Evolutionary conservation across 1,139 yeast genomes (phyloP), one percentile per base, ranked within the genome.

Genomic region (Hansenula anomala): DNA sequence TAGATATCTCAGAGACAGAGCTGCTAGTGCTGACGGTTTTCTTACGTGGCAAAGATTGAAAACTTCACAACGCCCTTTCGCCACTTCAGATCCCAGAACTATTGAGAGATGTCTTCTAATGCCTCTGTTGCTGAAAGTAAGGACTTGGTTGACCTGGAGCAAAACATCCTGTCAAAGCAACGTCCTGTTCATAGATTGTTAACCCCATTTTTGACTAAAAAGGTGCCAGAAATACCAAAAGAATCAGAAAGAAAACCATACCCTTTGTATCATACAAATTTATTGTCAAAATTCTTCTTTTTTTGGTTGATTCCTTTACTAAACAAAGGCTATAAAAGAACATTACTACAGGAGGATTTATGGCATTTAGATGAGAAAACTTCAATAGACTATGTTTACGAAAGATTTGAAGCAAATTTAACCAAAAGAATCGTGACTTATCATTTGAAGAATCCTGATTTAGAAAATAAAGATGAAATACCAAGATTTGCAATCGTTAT

Each of bases 291-390:
- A 26, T 30, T 63, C 2, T 71, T 77, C 30, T 74, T 75, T 46
- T 54, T 66, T 49, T 82, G 89, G 89, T 65, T 79, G 32, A 43
- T 60, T 6, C 83, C 85, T 0, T 43, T 80, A 9, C 49, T 81
- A 46, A 66, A 61, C 27, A 71, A 67, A 2, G 92, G 94, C 1
- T 84, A 83, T 54, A 67, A 69, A 37, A 67, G 94, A 48, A 78
- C 85, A 0, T 56, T 84, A 27, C 74, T 72, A 38, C 78, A 78
- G n/a, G 69, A 73, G 34, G 94, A 84, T 59, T 59, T 83, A 38
- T 82, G 70, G 61, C 58, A 58, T 26, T 64, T 83, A 38, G 69
- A 72, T 19, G 71, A 66, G 12, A 70, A 75, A 19, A 59, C 75
- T 39, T 66, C 69, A 36, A 76, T 81, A 7, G 78, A 78, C 20